Evolutionary conservation across 1,284 basidiomycete genomes (phyloP), one percentile per base, ranked within the genome.

Genomic region (Sparassis latifolia): DNA sequence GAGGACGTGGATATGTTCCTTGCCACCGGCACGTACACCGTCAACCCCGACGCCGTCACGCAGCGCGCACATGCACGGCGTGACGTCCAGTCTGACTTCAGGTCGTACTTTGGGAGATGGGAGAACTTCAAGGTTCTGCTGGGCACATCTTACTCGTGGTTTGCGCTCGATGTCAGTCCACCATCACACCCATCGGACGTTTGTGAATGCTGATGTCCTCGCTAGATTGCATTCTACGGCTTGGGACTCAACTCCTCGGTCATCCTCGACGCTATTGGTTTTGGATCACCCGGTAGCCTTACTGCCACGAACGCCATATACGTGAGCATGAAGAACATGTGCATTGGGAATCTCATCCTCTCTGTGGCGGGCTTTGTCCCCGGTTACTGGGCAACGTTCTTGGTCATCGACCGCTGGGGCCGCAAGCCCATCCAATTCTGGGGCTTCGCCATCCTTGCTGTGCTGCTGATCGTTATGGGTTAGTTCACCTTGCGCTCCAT

Each of bases 191-290:
- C 35, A 37, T 37, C 20, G 20, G 20, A 20, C 20, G 20, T 20
- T 20, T 20, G 20, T 20, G 20, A 1, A 20, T 20, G 20, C 20
- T 20, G 20, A 20, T 37, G 12, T 40, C 6, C 47, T 5, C 70
- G 42, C 68, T 20, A 91, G 78, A 81, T 92, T 67, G 83, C 84
- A 32, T 93, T 93, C 73, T 91, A 92, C 68, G 90, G 89, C 54
- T 77, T 92, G 42, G 85, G 88, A 51, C 75, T 92, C 52, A 93
- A 93, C 73, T 86, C 84, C 5, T 78, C 80, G 44, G 83, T 83
- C 62, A 78, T 84, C 53, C 67, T 84, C 12, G 55, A 68, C 48
- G 71, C 77, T 31, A 84, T 85, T 55, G 78, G 77, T 52, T 83
- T 81, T 61, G 79, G 80, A 45, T 68, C 69, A 31, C 67, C 77